Evolutionary conservation across 1,284 basidiomycete species (phyloP).

Genomic region (Gastroboletus turbinatus): DNA sequence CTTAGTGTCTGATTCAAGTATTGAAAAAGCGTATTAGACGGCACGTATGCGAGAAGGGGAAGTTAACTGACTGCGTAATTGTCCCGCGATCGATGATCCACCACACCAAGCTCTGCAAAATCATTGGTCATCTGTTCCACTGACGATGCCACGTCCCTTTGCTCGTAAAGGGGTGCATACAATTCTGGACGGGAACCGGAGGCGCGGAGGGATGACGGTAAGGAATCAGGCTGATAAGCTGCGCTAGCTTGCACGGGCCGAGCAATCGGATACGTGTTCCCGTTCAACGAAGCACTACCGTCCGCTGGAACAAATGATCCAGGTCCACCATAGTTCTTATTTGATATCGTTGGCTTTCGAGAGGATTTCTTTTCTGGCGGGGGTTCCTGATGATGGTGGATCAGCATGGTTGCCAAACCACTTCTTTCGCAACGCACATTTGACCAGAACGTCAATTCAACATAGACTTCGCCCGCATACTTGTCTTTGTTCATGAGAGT

Average conservation of each 20-base stretch:
- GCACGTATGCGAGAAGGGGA: neutral
- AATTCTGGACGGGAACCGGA: constrained; percentile 65
- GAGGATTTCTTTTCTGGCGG: constrained; percentile 66
- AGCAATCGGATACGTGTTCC: constrained; percentile 23
- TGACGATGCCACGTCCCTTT: constrained; percentile 36
- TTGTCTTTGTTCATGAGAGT: constrained; percentile 86
- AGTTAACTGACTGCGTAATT: constrained; percentile 59
- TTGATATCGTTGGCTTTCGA: constrained; percentile 49
- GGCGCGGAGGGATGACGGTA: constrained; percentile 57
- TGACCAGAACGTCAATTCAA: constrained; percentile 95
- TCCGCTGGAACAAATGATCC: constrained; percentile 68
- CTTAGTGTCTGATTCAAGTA: constrained; percentile 39
- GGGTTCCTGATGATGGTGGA: constrained; percentile 51
- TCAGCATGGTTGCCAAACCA: constrained; percentile 8
- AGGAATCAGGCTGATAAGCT: constrained; percentile 48
- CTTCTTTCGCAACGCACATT: constrained; percentile 64
- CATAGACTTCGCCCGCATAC: constrained; percentile 90
- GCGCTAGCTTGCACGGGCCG: constrained; percentile 40
- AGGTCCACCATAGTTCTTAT: constrained; percentile 71
- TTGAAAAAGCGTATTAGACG: constrained; percentile 26
- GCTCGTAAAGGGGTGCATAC: constrained; percentile 74
- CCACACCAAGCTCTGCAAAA: constrained; percentile 65
- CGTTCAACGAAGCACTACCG: constrained; percentile 34
- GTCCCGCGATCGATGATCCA: constrained; percentile 51
- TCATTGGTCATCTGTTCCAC: constrained; percentile 58